Evolutionary conservation across 225 moss, liverwort and hornwort species (phyloP), one percentile per base, ranked within the genome.

Genomic region (Bryum argenteum): DNA sequence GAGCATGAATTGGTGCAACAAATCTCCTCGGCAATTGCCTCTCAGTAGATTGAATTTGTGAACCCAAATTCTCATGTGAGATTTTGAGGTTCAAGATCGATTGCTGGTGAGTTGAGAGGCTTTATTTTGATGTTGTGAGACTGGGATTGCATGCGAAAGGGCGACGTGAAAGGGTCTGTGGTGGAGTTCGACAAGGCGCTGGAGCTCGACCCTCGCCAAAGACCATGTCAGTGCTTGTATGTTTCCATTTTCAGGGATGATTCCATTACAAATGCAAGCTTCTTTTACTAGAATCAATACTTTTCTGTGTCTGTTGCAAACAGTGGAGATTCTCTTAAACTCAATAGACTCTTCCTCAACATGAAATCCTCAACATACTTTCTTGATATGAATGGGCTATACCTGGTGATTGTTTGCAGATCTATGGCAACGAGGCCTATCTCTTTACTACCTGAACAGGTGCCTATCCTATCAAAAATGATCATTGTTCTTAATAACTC

Each of bases 371-470:
- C n/a, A n/a, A n/a, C n/a, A 2, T 26, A 26, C 26, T 26, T 26
- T 26, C 26, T 26, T 33, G 33, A 33, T 5, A 3, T 33, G 1
- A 33, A 33, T 33, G 7, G 7, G 33, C 33, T 33, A 33, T 33
- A 78, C 20, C 56, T 71, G 71, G 71, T 39, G 48, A 40, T 37
- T 67, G 50, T 16, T 75, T 69, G 9, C 81, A 96, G 96, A 97
- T 86, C 85, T 97, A 52, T 97, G 96, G 96, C 96, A 97, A 78
- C 84, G 96, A 16, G 96, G 96, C 14, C 86, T 97, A 42, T 90
- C 93, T 57, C 75, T 97, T 33, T 97, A 93, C 73, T 97, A 97
- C 60, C 75, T 88, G 8, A 83, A 90, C 67, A 86, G 89, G 96
- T 96, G 81, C 48, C 6, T 48, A 17, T 48, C 4, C 48, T 48